These are phyloP conservation scores for Calcarisporium arbuscula DNA, from an alignment of 2,329 filamentous ascomycete species.

Conservation along the genomic window DNA sequence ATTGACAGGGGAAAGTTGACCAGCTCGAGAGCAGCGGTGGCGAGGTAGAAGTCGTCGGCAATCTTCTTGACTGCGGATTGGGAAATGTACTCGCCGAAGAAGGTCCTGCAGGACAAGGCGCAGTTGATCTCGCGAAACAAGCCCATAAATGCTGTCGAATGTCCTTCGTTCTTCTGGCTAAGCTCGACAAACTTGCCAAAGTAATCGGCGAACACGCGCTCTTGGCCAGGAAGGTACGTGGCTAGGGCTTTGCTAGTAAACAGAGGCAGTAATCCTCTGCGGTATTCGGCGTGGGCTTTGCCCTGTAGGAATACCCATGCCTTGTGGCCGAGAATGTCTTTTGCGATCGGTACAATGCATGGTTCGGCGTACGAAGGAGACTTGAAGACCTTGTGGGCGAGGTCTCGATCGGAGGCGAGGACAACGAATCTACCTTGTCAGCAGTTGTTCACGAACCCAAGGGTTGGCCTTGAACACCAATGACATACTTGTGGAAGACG, in stretches of 20 bases:
- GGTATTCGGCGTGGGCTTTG: conserved; percentile 69
- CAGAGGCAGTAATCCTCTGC: conserved; percentile 66
- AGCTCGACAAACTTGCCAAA: conserved; percentile 61
- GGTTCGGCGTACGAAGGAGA: conserved; percentile 69
- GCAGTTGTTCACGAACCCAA: rapidly evolving
- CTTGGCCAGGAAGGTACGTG: conserved; percentile 66
- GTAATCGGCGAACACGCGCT: conserved; percentile 66
- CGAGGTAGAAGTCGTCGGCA: conserved; percentile 71
- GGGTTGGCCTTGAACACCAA: too few relatives aligned
- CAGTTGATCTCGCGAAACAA: conserved; percentile 73
- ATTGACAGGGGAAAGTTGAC: conserved; percentile 68
- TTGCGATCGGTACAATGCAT: conserved; percentile 69
- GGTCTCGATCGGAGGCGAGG: conserved; percentile 68
- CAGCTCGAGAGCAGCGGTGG: conserved; percentile 71
- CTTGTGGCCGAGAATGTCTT: conserved; percentile 63
- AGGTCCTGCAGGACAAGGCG: conserved; percentile 70
- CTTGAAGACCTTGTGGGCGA: conserved; percentile 78
- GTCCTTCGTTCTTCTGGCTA: conserved; percentile 44
- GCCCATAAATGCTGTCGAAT: conserved; percentile 62
- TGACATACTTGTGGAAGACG: conserved; percentile 77
- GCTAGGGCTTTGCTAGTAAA: conserved; percentile 68
- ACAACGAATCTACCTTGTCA: conserved; percentile 60
- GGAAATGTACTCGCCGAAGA: conserved; percentile 73
- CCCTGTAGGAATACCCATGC: conserved; percentile 80
- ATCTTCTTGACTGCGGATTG: conserved; percentile 67